Base-by-base conservation (phyloP, 768 basidiomycete genomes). In the Lactarius tabidus region DNA sequence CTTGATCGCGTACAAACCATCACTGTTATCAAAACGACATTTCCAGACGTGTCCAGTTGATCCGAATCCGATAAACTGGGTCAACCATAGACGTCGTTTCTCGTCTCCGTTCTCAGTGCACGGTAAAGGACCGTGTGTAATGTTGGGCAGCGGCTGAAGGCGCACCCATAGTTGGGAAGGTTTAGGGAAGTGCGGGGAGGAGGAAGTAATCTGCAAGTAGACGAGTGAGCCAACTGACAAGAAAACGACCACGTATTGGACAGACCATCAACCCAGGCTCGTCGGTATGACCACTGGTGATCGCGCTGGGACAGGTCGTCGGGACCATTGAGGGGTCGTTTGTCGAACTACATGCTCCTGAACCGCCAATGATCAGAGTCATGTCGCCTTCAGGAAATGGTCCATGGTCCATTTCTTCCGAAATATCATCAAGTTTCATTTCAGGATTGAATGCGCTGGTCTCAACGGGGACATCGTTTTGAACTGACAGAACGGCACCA, bases 31-130 rank as follows among this genome's bases (percentile, higher is more conserved):
- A 18, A 60, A 60, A 17, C 1, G 35, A 36, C 59, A 36, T 60
- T 36, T 1, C 59, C 59, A 60, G 59, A 60, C 45, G 1, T 18
- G 51, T 15, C 59, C 59, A 36, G 59, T 60, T 6, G 59, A 60
- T 2, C 59, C 59, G 0, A 9, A 51, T 33, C 15, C 45, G 17
- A 59, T 10, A 26, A 59, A 35, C 6, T 31, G 23, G 8, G 59
- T 59, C 1, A 60, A 9, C 59, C 33, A 59, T 6, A 59, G 45
- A 31, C 45, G 45, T 33, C 33, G 8, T 33, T 33, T 33, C 38
- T 17, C 38, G 12, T 59, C 4, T 0, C 23, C 9, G 1, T 36
- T 36, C 6, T 33, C 17, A 23, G 8, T 10, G 23, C 1, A 20
- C 59, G 1, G 3, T 2, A 45, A 33, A 51, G 48, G 33, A 35